phyloP scores from a whole-genome alignment of 208 protist genomes.

The Histomonas meleagridis region DNA sequence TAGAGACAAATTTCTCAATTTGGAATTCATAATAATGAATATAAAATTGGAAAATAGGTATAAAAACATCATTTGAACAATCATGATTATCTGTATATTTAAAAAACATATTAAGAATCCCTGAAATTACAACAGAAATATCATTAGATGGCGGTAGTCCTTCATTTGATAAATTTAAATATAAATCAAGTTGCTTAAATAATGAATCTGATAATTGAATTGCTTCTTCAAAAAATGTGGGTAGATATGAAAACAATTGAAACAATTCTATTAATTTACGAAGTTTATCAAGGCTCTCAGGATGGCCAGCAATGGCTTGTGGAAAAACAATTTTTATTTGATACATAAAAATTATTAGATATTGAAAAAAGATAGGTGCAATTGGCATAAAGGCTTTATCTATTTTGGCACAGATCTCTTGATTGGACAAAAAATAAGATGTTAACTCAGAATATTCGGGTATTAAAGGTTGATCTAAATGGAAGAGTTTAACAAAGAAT shows the following conservation, averaged over 20 bases:
- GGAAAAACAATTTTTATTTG: not conserved
- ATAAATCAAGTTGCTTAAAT: not conserved
- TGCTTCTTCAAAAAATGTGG: not conserved
- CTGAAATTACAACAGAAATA: not conserved
- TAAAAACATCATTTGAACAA: not conserved
- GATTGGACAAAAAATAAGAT: not conserved
- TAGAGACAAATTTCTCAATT: not conserved
- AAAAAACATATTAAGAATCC: not conserved
- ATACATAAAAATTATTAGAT: constrained; percentile 9
- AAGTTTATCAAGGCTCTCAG: too few species aligned
- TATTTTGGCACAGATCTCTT: not conserved
- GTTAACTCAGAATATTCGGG: not conserved
- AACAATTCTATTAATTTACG: too few species aligned
- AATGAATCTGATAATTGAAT: not conserved
- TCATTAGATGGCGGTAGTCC: not conserved
- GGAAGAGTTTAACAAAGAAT: not conserved
- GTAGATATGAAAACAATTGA: not conserved
- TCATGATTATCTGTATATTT: not conserved
- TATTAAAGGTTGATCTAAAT: not conserved
- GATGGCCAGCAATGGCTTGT: too few species aligned
- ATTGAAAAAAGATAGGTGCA: not conserved
- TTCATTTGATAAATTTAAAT: not conserved
- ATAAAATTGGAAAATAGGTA: not conserved
- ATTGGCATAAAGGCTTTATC: not conserved
- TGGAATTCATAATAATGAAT: not conserved